Base-by-base conservation (phyloP, 73 alveolate genomes). In the Urostyla sp. region DNA sequence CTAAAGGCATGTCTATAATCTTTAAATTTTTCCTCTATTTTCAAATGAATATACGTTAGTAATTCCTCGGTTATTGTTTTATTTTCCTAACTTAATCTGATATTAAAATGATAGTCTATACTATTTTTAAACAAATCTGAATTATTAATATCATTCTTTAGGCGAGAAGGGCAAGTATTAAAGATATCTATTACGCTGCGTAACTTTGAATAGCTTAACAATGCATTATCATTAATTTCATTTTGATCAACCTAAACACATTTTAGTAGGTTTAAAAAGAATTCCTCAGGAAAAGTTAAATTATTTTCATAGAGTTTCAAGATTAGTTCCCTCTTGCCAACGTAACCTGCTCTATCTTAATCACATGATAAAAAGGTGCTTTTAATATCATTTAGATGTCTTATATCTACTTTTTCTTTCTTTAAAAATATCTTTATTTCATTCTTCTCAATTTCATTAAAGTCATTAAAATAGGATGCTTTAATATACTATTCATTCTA, bases 1-100 rank as follows among this genome's bases (percentile, higher is more conserved):
- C 89, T 38, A 60, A 77, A 77, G 4, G 89, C 89, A n/a, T 77
- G 75, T 61, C 89, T 77, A 36, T 45, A 77, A 45, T 77, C 75
- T 28, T 61, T 58, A 27, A 54, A 77, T 31, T 53, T 77, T 48
- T 77, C 89, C 38, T 77, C 89, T 3, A 77, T 58, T 31, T 61
- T 77, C 81, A 60, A 11, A 46, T 77, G 89, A 10, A 77, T 60
- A 59, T 50, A 51, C 46, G 69, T 50, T 21, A 37, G 32, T 26
- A 82, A 48, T 40, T 63, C 44, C 26, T 63, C 79, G 24, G n/a
- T n/a, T n/a, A n/a, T n/a, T n/a, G 79, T 63, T 63, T 63, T 63
- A 40, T 63, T 60, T 13, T 63, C 44, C 3, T 57, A 40, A 28
- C 10, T 40, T 21, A 21, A 21, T 31, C 44, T 63, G 1, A 63